Evolutionary conservation across 2,329 filamentous ascomycete genomes (phyloP).

Genomic region (Massarina eburnea): DNA sequence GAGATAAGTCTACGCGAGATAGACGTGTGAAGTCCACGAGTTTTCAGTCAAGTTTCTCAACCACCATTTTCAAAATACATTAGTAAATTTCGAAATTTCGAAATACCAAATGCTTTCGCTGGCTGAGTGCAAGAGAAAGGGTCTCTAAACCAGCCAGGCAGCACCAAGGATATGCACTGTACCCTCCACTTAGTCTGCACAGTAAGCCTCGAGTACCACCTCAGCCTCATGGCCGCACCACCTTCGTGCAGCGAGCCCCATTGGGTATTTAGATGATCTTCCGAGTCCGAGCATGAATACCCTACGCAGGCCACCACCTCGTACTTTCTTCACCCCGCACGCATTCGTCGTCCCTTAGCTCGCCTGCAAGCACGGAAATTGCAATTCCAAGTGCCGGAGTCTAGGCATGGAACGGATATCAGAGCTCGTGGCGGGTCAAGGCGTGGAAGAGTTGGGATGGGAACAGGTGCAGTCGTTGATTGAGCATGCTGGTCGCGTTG

Average conservation of each 20-base stretch:
- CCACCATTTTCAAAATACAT: too few relatives aligned
- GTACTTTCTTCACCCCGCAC: background rate
- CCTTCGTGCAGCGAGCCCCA: conserved; percentile 2
- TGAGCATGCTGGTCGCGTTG: conserved; percentile 12
- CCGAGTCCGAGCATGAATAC: conserved; percentile 8
- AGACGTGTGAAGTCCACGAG: too few relatives aligned
- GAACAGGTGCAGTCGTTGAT: conserved; percentile 7
- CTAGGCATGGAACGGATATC: conserved; percentile 8
- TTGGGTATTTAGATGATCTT: conserved; percentile 3
- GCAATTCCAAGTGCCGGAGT: background rate
- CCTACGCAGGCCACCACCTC: background rate
- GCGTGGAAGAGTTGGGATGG: conserved; percentile 1
- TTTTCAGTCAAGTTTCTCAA: too few relatives aligned
- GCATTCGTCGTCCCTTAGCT: background rate
- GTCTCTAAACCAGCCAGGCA: background rate
- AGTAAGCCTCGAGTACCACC: background rate
- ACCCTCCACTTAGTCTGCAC: background rate
- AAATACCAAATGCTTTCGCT: too few relatives aligned
- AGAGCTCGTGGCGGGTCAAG: conserved; percentile 5
- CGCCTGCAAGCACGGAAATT: background rate
- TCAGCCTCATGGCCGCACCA: conserved; percentile 3
- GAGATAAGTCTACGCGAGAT: too few relatives aligned
- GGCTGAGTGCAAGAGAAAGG: too few relatives aligned
- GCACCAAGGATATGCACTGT: conserved; percentile 1
- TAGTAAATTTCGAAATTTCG: too few relatives aligned